A percentile compares a stretch with the other conserved stretches of the same genome.
Conservation (phyloP, 2,329 filamentous ascomycete species). For the Xylaria hypoxylon region DNA sequence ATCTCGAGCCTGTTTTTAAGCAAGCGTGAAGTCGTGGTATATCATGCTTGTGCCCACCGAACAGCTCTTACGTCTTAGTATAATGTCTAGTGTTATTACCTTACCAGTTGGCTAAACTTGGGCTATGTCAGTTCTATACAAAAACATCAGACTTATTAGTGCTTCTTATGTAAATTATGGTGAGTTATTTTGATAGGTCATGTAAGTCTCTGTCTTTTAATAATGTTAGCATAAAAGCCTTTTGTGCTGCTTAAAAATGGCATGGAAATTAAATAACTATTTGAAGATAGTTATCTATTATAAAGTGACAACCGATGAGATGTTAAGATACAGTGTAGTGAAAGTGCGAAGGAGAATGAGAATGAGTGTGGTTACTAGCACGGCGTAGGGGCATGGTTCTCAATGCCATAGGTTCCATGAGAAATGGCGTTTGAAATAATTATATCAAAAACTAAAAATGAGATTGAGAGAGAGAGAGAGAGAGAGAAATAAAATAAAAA, state of each 20-base stretch:
- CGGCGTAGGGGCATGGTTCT: too few species aligned
- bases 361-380: too few species aligned
- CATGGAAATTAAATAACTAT: background rate
- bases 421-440: too few species aligned
- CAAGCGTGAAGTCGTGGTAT: constrained; percentile 20
- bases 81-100: background rate
- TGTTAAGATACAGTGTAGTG: too few species aligned
- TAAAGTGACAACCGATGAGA: background rate
- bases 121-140: background rate
- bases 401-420: too few species aligned
- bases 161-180: constrained; percentile 9
- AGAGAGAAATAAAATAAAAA: too few species aligned
- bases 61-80: background rate
- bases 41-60: background rate
- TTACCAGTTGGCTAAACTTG: background rate
- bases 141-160: background rate
- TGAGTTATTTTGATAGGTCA: background rate
- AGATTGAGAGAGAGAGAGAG: background rate
- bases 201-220: background rate
- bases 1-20: background rate
- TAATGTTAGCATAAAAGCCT: background rate
- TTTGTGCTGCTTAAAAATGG: background rate
- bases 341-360: too few species aligned
- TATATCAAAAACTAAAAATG: background rate
- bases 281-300: background rate